phyloP scores from a whole-genome alignment of 345 rosid species.

The Syzygium aromaticum region DNA sequence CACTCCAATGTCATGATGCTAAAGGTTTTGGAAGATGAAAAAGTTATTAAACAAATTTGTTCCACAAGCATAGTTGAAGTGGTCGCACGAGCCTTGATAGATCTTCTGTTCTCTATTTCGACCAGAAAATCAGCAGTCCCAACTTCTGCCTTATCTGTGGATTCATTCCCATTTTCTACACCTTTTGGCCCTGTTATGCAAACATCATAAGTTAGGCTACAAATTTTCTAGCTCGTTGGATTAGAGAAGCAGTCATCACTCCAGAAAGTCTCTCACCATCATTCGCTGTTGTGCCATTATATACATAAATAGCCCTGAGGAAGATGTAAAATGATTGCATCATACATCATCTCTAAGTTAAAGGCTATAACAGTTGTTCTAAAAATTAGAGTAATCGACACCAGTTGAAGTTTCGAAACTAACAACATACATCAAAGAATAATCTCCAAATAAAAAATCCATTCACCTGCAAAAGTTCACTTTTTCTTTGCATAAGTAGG shows the following conservation, averaged over 20 bases:
- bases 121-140: conserved; percentile 62
- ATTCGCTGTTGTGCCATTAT: not conserved
- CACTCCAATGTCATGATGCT: not conserved
- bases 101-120: conserved; percentile 59
- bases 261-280: not conserved
- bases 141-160: conserved; percentile 25
- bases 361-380: not conserved
- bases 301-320: not conserved
- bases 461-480: not conserved
- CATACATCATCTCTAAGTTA: not conserved
- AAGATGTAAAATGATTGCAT: not conserved
- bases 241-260: not conserved
- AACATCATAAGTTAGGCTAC: not conserved
- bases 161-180: conserved; percentile 22
- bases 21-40: not conserved
- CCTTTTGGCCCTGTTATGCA: conserved; percentile 9
- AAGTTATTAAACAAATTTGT: not conserved
- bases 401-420: not conserved
- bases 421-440: not conserved
- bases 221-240: not conserved
- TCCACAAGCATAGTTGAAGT: not conserved
- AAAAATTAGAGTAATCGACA: not conserved
- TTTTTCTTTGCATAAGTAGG: conserved; percentile 8
- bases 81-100: conserved; percentile 40
- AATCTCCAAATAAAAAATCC: not conserved